Evolutionary conservation across 2,329 filamentous ascomycete species (phyloP).

Genomic region (Amauroascus verrucosus): DNA sequence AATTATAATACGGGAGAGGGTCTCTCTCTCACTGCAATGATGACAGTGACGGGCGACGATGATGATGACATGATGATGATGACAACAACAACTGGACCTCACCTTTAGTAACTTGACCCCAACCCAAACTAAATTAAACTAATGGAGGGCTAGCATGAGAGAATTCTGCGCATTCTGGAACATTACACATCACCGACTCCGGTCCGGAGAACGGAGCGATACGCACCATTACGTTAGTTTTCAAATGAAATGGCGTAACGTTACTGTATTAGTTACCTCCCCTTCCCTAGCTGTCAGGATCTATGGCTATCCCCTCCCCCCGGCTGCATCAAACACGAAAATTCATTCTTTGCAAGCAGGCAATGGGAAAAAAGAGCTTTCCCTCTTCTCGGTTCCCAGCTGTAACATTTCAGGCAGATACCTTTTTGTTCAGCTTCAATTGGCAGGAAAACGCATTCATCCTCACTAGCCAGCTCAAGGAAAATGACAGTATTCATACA

Average conservation of each 20-base stretch:
- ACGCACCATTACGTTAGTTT: not conserved
- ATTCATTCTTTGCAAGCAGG: too few relatives aligned
- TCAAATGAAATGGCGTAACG: not conserved
- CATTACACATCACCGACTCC: conserved; percentile 1
- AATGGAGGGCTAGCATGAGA: not conserved
- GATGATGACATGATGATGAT: not conserved
- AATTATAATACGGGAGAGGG: too few relatives aligned
- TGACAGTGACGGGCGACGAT: too few relatives aligned
- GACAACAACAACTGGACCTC: too few relatives aligned
- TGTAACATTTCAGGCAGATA: not conserved
- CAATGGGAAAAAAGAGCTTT: not conserved
- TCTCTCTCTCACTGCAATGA: not conserved
- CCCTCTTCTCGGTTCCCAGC: not conserved
- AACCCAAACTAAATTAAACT: not conserved
- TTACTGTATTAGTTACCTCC: not conserved
- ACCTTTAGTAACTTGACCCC: too few relatives aligned
- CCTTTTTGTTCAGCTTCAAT: not conserved
- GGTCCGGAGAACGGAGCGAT: not conserved
- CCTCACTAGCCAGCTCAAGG: not conserved
- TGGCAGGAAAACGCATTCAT: not conserved
- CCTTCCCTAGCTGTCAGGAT: not conserved
- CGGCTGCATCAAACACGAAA: too few relatives aligned
- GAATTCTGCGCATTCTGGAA: conserved; percentile 1
- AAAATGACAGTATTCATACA: conserved; percentile 1
- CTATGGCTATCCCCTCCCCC: not conserved